These are phyloP conservation scores for Phytophthora crassamura DNA, from an alignment of 352 stramenopile genomes.

Conservation along the genomic window DNA sequence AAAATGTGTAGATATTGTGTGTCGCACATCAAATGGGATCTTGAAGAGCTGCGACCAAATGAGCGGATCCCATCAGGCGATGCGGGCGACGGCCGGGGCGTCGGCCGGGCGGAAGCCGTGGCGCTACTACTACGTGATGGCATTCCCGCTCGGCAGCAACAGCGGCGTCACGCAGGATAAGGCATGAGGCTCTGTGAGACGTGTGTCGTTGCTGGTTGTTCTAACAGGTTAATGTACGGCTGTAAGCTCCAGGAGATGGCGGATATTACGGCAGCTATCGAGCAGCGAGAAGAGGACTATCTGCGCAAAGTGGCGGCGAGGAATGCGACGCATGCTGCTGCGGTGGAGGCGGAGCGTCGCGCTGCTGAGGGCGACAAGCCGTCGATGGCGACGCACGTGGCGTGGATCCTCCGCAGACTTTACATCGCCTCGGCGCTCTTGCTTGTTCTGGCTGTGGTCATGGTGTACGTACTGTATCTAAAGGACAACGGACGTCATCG, in stretches of 20 bases:
- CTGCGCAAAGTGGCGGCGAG: conserved; percentile 46
- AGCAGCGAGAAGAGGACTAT: conserved; percentile 62
- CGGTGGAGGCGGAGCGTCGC: conserved; percentile 19
- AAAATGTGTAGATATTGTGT: conserved; percentile 1
- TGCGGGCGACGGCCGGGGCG: conserved; percentile 4
- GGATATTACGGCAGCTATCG: conserved; percentile 50
- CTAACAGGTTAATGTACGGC: conserved; percentile 1
- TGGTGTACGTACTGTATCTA: conserved; percentile 19
- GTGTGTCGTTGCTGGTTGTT: conserved; percentile 1
- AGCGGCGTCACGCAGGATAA: conserved; percentile 50
- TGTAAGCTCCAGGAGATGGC: conserved; percentile 57
- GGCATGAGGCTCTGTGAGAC: conserved; percentile 28
- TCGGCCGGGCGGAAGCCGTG: conserved; percentile 58
- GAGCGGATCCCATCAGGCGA: conserved; percentile 6
- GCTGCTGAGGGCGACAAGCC: conserved; percentile 16
- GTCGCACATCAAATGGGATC: conserved; percentile 27
- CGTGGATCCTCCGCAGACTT: conserved; percentile 39
- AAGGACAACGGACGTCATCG: conserved; percentile 1
- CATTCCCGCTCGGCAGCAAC: conserved; percentile 41
- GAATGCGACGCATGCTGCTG: conserved; percentile 23
- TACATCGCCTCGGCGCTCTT: conserved; percentile 29
- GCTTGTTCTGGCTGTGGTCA: conserved; percentile 17
- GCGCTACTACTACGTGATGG: conserved; percentile 75
- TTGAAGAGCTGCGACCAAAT: conserved; percentile 38
- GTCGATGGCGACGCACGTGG: conserved; percentile 29